Conservation (phyloP, 1,284 basidiomycete genomes). For the Cutaneotrichosporon mucoides region DNA sequence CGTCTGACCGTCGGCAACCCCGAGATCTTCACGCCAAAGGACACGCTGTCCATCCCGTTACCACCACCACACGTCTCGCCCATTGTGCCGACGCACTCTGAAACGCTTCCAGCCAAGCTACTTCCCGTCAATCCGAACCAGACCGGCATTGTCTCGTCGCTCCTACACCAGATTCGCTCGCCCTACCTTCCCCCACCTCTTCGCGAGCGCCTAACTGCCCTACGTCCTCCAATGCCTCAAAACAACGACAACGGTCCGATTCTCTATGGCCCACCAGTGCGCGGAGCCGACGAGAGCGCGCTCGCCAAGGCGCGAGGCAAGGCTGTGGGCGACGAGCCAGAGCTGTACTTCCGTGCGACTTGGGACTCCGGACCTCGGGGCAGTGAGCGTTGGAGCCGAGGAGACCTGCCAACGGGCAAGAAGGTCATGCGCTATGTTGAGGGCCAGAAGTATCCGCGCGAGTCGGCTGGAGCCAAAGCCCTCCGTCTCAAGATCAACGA, state of each 20-base stretch:
- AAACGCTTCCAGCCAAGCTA: slow-evolving; percentile 23
- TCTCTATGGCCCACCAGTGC: slow-evolving; percentile 34
- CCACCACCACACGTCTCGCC: slow-evolving; percentile 31
- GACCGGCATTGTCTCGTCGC: slow-evolving; percentile 25
- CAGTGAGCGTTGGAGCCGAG: slow-evolving; percentile 29
- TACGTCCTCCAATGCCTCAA: slow-evolving; percentile 33
- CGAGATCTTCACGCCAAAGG: slow-evolving; percentile 28
- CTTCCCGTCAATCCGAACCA: slow-evolving; percentile 35
- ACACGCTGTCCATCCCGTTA: slow-evolving; percentile 26
- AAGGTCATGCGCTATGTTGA: slow-evolving; percentile 33
- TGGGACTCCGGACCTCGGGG: slow-evolving; percentile 40
- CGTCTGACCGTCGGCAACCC: slow-evolving; percentile 33
- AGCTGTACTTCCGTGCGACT: slow-evolving; percentile 29
- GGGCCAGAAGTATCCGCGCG: slow-evolving; percentile 29
- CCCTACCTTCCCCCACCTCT: slow-evolving; percentile 37
- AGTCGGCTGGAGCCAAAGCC: slow-evolving; percentile 13
- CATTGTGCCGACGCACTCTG: slow-evolving; percentile 35
- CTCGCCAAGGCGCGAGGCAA: slow-evolving; percentile 37
- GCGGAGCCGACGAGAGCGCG: slow-evolving; percentile 33
- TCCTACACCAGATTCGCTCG: slow-evolving; percentile 35
- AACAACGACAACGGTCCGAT: slow-evolving; percentile 22
- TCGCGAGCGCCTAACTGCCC: slow-evolving; percentile 38
- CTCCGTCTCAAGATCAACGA: slow-evolving; percentile 16
- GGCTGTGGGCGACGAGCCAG: slow-evolving; percentile 20
- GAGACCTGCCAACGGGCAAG: slow-evolving; percentile 32